These are phyloP conservation scores for Bothriochloa decipiens DNA, from an alignment of 176 grass and related monocot genomes.

Conservation along the genomic window DNA sequence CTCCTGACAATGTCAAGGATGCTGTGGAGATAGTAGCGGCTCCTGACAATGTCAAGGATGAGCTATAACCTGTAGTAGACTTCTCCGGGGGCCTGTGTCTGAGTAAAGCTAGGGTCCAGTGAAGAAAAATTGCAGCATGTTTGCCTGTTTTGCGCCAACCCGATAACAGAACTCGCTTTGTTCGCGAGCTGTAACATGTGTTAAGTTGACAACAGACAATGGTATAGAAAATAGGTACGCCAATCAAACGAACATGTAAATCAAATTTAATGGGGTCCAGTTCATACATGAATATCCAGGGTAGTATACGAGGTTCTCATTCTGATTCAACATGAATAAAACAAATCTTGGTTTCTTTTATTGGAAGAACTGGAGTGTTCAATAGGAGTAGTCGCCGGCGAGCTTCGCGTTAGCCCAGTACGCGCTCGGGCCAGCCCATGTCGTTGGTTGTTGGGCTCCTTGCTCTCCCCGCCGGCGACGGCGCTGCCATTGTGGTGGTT, in stretches of 20 bases:
- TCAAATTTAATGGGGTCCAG: background rate
- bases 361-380: background rate
- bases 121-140: background rate
- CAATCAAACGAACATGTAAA: constrained; percentile 14
- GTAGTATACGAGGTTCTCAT: background rate
- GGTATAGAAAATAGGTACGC: background rate
- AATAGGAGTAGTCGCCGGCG: too few relatives aligned
- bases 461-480: too few relatives aligned
- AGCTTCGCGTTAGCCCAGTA: too few relatives aligned
- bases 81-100: background rate
- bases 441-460: too few relatives aligned
- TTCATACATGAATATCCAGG: background rate
- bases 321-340: background rate
- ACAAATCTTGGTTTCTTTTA: background rate
- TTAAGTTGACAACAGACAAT: background rate
- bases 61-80: constrained; percentile 50
- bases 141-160: background rate
- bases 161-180: constrained; percentile 10
- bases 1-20: constrained; percentile 46
- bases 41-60: constrained; percentile 49
- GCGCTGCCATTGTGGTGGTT: too few relatives aligned
- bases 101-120: background rate
- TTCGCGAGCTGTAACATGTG: background rate
- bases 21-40: constrained; percentile 19
- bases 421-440: too few relatives aligned